Percentiles rank a stretch among this genome's conserved stretches.
phyloP scores from a whole-genome alignment of 1,284 basidiomycete species.

The Ganoderma boninense region DNA sequence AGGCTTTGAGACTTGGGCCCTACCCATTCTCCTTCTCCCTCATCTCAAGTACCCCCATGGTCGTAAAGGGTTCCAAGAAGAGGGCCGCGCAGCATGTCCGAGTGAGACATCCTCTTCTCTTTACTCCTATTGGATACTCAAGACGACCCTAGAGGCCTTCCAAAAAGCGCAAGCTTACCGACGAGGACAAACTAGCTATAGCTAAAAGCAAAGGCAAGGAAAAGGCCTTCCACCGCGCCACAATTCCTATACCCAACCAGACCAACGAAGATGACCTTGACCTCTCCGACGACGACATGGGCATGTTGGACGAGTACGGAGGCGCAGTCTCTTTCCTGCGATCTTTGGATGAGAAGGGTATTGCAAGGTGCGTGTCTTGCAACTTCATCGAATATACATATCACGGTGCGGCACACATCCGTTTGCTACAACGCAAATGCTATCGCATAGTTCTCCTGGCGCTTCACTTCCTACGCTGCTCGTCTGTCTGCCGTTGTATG shows the following conservation, averaged over 20 bases:
- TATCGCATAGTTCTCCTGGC: no score
- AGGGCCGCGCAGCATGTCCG: constrained; percentile 33
- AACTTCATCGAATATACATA: neutral
- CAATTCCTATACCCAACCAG: constrained; percentile 67
- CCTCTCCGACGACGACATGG: constrained; percentile 71
- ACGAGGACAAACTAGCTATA: constrained; percentile 33
- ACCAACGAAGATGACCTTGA: constrained; percentile 53
- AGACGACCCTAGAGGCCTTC: constrained; percentile 39
- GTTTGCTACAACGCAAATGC: neutral
- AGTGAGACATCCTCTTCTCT: constrained; percentile 19
- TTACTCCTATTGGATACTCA: neutral
- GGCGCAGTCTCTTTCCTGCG: constrained; percentile 65
- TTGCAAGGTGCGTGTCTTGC: constrained; percentile 63
- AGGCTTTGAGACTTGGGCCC: neutral
- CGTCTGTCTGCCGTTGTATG: neutral
- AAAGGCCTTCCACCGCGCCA: constrained; percentile 62
- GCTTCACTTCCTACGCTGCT: no score
- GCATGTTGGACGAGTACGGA: constrained; percentile 66
- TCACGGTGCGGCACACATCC: neutral
- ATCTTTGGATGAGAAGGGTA: constrained; percentile 71
- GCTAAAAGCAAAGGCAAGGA: constrained; percentile 61
- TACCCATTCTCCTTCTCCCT: neutral
- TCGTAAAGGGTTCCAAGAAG: constrained; percentile 34
- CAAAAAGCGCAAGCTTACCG: constrained; percentile 48
- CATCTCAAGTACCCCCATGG: constrained; percentile 24